These are phyloP conservation scores for Phanerodontia chrysosporium DNA, from an alignment of 768 basidiomycete genomes.

Conservation along the genomic window DNA sequence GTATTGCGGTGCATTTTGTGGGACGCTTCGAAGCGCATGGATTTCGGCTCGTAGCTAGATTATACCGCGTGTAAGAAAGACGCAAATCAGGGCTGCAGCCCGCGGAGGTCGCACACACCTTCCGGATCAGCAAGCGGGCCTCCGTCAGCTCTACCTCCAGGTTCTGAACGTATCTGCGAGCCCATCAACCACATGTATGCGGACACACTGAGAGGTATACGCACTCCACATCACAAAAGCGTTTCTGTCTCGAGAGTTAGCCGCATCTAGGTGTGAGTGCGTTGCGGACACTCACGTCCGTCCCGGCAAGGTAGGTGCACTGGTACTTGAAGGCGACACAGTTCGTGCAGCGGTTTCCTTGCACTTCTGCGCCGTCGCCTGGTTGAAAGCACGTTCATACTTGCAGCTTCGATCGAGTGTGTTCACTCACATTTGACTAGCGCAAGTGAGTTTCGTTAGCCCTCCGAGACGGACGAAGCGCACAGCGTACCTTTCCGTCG, in stretches of 20 bases:
- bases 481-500: conserved; percentile 65
- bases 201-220: neutral
- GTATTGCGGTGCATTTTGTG: no score
- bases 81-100: neutral
- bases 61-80: neutral
- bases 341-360: conserved; percentile 57
- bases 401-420: neutral
- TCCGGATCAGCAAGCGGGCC: neutral
- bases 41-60: neutral
- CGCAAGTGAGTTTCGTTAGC: conserved; percentile 2
- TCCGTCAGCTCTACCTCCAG: conserved; percentile 9
- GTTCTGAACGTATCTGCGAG: conserved; percentile 8
- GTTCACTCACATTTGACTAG: conserved; percentile 59
- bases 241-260: neutral
- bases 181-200: neutral
- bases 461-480: neutral
- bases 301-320: conserved; percentile 53
- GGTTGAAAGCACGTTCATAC: neutral
- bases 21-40: neutral
- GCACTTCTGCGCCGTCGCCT: conserved; percentile 71
- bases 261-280: neutral
- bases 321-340: conserved; percentile 53
- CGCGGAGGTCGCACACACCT: neutral
- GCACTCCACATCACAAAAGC: conserved; percentile 11
- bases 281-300: conserved; percentile 38